Conservation (phyloP, 495 filamentous ascomycete species). For the Chaetomium cochliodes region DNA sequence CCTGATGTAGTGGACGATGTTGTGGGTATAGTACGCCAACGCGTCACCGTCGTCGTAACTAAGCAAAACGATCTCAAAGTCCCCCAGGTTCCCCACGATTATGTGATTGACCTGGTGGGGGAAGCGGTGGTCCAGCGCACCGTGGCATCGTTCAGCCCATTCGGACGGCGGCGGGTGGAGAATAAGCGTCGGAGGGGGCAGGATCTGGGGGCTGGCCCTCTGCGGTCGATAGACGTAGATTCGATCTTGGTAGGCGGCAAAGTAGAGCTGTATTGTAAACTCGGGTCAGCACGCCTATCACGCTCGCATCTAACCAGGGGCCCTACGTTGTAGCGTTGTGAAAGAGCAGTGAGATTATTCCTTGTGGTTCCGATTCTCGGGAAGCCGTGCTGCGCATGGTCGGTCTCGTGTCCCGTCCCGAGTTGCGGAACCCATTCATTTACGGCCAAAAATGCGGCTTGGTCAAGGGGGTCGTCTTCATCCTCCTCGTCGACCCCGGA, state of each 20-base stretch:
- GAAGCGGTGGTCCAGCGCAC: conserved; percentile 54
- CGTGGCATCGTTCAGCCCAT: conserved; percentile 40
- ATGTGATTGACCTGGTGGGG: conserved; percentile 79
- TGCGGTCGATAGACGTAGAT: conserved; percentile 74
- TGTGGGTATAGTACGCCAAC: conserved; percentile 68
- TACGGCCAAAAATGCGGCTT: background rate
- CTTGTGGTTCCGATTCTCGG: conserved; percentile 41
- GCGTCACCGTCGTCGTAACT: conserved; percentile 89
- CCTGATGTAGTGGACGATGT: conserved; percentile 36
- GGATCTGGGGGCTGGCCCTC: conserved; percentile 57
- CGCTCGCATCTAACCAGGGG: background rate
- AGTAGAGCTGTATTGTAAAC: conserved; percentile 54
- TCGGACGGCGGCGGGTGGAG: conserved; percentile 60
- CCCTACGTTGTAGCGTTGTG: conserved; percentile 48
- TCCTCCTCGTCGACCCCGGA: conserved; percentile 27
- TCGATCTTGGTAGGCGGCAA: conserved; percentile 67
- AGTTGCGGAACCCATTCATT: background rate
- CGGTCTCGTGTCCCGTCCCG: background rate
- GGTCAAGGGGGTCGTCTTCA: conserved; percentile 6
- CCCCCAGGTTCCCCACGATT: conserved; percentile 73
- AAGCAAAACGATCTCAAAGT: conserved; percentile 73
- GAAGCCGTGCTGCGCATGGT: conserved; percentile 27
- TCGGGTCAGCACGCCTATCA: conserved; percentile 15
- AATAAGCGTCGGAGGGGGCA: conserved; percentile 60
- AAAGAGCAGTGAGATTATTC: conserved; percentile 51